Evolutionary conservation across 169 alveolate genomes (phyloP), one percentile per base, ranked within the genome.

Genomic region (Eimeria tenella): DNA sequence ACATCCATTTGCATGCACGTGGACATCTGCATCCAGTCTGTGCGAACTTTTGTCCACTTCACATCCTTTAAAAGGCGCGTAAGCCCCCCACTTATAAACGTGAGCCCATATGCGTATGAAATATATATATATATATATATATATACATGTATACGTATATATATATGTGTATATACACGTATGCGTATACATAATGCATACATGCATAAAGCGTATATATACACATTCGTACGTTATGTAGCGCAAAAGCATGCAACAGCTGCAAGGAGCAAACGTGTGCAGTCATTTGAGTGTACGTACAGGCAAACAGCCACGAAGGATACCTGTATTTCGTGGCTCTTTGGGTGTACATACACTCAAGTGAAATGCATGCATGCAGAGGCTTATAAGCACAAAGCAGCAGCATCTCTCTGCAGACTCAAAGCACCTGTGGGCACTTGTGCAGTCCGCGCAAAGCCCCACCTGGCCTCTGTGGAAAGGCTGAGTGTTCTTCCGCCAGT

Each of bases 381-480:
- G 3, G 21, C 42, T 31, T 31, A 79, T 53, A 53, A 50, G 63
- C 63, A 56, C 31, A 82, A 31, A 31, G 83, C 56, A 73, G 83
- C 55, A 73, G 49, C 83, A 21, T 6, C 55, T 9, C 13, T 5
- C 52, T 49, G 25, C 13, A 19, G 70, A 60, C 13, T 11, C 19
- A 11, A 60, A 0, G 70, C 70, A 1, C 21, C 70, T 60, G 21
- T 60, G 70, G 21, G 19, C 70, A 60, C 19, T 11, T 74, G 56
- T 82, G 53, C 49, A 15, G 42, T 31, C 42, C 42, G 42, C 42
- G 77, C 6, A 9, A 8, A 56, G 13, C 19, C 81, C 10, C 21
- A 93, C 95, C 94, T 96, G 97, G 0, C 96, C 97, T 71, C 97
- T 71, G 70, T 94, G 95, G 75, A 94, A 93, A 21, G 96, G 95